Percentiles rank a stretch among this genome's conserved stretches.
phyloP scores from a whole-genome alignment of 1,284 basidiomycete genomes.

The Entoloma clypeatum region DNA sequence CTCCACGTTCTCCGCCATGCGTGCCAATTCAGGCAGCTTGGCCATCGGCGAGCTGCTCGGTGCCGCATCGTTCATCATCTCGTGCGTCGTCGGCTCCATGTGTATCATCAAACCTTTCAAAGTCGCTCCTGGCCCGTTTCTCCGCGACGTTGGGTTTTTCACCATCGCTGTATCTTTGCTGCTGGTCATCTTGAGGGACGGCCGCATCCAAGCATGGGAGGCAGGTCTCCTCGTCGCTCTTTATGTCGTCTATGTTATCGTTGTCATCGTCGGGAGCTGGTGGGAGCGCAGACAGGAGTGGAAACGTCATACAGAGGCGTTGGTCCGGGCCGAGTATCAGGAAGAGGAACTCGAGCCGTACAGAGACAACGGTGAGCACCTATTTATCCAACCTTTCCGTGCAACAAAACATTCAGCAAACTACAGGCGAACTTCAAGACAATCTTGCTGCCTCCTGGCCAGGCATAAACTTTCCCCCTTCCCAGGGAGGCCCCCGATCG shows the following conservation, averaged over 20 bases:
- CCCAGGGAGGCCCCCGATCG: constrained; percentile 24
- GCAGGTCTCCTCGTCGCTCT: constrained; percentile 69
- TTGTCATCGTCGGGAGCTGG: constrained; percentile 80
- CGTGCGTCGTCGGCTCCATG: constrained; percentile 94
- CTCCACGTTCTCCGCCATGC: constrained; percentile 93
- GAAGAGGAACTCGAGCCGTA: constrained; percentile 56
- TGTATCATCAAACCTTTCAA: constrained; percentile 93
- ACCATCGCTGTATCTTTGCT: constrained; percentile 73
- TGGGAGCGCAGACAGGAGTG: constrained; percentile 58
- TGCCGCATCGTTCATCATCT: constrained; percentile 93
- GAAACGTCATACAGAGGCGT: constrained; percentile 43
- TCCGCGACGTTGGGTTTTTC: constrained; percentile 95
- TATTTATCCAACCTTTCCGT: background rate
- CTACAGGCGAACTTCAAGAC: too few relatives aligned
- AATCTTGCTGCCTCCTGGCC: too few relatives aligned
- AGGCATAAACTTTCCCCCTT: too few relatives aligned
- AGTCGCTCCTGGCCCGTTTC: constrained; percentile 76
- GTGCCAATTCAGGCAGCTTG: constrained; percentile 78
- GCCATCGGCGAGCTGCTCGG: constrained; percentile 95
- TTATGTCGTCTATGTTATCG: constrained; percentile 76
- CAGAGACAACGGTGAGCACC: constrained; percentile 53
- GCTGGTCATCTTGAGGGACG: constrained; percentile 78
- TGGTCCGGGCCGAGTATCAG: constrained; percentile 59
- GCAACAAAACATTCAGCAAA: too few relatives aligned
- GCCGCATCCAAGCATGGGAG: constrained; percentile 71